These are phyloP conservation scores for Aristolochia californica DNA, from an alignment of 164 flowering plant species.

Conservation along the genomic window DNA sequence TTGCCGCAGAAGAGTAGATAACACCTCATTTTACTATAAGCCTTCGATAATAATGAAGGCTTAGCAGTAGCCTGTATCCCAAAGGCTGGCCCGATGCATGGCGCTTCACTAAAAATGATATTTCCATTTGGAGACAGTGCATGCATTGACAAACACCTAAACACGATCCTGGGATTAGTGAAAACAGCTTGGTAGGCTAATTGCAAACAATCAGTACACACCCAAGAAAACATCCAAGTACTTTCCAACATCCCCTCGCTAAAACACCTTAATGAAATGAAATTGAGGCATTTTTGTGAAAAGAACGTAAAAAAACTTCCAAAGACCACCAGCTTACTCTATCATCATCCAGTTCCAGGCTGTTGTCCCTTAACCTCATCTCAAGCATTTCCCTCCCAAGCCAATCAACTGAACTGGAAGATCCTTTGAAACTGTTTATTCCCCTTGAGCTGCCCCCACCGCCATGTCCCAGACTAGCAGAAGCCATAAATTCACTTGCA, in stretches of 20 bases:
- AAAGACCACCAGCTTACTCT: constrained; percentile 32
- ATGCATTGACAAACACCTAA: too few relatives aligned
- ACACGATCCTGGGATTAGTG: too few relatives aligned
- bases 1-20: not conserved
- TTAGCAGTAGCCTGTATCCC: too few relatives aligned
- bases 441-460: constrained; percentile 80
- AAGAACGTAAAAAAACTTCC: not conserved
- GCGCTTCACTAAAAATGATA: too few relatives aligned
- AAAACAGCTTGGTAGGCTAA: too few relatives aligned
- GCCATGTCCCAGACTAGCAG: constrained; percentile 66
- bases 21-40: not conserved
- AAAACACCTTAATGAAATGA: not conserved
- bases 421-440: constrained; percentile 47
- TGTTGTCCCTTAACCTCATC: constrained; percentile 71
- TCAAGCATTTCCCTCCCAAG: constrained; percentile 85
- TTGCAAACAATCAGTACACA: too few relatives aligned
- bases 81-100: too few relatives aligned
- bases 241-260: too few relatives aligned
- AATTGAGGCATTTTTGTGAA: not conserved
- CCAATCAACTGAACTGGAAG: constrained; percentile 90
- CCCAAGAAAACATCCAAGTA: too few relatives aligned
- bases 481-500: constrained; percentile 40
- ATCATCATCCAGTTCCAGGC: constrained; percentile 60
- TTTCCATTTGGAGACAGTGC: too few relatives aligned
- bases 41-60: not conserved